Conservation (phyloP, 352 stramenopile genomes). For the Pythium plurisporium region DNA sequence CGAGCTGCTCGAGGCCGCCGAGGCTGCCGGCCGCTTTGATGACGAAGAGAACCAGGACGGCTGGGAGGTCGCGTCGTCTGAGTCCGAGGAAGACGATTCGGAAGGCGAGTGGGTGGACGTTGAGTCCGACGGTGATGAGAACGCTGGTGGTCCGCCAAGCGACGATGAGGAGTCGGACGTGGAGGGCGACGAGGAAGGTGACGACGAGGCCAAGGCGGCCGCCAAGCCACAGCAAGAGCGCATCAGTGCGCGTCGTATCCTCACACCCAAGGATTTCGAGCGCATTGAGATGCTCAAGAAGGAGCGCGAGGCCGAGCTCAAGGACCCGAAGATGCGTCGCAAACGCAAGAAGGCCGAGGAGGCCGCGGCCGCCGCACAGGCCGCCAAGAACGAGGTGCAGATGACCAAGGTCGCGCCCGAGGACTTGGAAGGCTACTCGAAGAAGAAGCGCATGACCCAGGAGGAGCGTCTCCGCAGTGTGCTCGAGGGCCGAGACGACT, state of each 20-base stretch:
- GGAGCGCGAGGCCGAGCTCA: conserved; percentile 72
- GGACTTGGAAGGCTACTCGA: conserved; percentile 84
- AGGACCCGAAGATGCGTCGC: conserved; percentile 76
- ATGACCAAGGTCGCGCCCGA: conserved; percentile 68
- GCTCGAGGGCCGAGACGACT: conserved; percentile 89
- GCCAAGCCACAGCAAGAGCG: conserved; percentile 63
- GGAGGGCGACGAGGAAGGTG: conserved; percentile 44
- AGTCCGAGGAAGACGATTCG: conserved; percentile 46
- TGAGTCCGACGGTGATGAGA: conserved; percentile 47
- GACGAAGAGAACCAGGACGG: conserved; percentile 78
- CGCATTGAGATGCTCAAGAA: conserved; percentile 90
- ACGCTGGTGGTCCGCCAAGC: conserved; percentile 15
- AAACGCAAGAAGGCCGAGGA: conserved; percentile 79
- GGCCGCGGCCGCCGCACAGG: conserved; percentile 26
- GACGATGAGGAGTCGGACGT: conserved; percentile 35
- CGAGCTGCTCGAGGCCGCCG: conserved; percentile 89
- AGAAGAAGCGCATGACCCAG: conserved; percentile 87
- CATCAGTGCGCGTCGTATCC: conserved; percentile 80
- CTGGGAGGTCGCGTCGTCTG: conserved; percentile 73
- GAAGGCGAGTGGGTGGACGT: conserved; percentile 74
- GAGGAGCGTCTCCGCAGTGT: conserved; percentile 80
- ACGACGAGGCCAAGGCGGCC: conserved; percentile 40
- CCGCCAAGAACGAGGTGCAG: conserved; percentile 35
- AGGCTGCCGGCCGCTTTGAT: conserved; percentile 70
- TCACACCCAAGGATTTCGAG: conserved; percentile 88